Evolutionary conservation across 768 basidiomycete genomes (phyloP).

Genomic region (Royoungia palumana): DNA sequence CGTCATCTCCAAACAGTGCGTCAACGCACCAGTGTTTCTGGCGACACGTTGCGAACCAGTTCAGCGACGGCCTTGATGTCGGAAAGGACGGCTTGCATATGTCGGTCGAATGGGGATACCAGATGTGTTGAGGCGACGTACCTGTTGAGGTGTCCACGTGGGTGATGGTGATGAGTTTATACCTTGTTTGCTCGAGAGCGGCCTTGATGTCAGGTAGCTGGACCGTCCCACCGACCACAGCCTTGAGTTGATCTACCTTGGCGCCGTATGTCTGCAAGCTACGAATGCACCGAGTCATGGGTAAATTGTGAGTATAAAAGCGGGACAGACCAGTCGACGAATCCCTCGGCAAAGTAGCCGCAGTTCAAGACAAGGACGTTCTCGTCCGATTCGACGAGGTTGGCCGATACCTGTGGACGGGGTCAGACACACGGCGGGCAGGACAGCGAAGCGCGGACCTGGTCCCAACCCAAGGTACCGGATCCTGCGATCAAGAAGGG

Average conservation of each 20-base stretch:
- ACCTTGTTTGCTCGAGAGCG: conserved; percentile 74
- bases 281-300: neutral
- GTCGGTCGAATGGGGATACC: neutral
- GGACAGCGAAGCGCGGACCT: conserved; percentile 42
- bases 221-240: conserved; percentile 78
- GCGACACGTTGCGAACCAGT: conserved; percentile 71
- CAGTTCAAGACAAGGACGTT: conserved; percentile 79
- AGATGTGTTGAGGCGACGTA: conserved; percentile 14
- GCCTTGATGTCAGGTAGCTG: conserved; percentile 54
- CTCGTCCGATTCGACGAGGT: conserved; percentile 82
- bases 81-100: conserved; percentile 69
- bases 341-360: conserved; percentile 94
- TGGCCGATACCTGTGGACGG: conserved; percentile 70
- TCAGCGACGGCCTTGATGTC: conserved; percentile 74
- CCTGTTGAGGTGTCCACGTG: conserved; percentile 93
- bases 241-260: conserved; percentile 77
- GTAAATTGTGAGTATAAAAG: neutral
- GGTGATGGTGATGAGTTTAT: conserved; percentile 89
- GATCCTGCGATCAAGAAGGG: conserved; percentile 93
- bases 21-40: conserved; percentile 69
- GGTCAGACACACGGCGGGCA: neutral
- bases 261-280: conserved; percentile 89
- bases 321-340: conserved; percentile 69
- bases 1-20: neutral
- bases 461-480: conserved; percentile 97